Evolutionary conservation across 2,329 filamentous ascomycete genomes (phyloP).

Genomic region (Colletotrichum horii): DNA sequence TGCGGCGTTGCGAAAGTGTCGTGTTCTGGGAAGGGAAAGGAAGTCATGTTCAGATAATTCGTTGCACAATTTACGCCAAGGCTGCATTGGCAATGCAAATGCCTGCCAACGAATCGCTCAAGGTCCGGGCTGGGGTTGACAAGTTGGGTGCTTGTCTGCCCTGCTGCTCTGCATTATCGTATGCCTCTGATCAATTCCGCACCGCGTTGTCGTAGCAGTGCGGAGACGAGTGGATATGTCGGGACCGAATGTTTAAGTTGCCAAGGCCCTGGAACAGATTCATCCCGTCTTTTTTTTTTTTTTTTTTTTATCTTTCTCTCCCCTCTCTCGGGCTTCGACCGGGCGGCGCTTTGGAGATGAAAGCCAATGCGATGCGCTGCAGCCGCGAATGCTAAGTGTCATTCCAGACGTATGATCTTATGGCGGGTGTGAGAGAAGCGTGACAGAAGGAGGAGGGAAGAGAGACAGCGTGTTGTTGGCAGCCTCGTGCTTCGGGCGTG

Average conservation of each 20-base stretch:
- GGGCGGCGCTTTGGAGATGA: constrained; percentile 3
- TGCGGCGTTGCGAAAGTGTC: background rate
- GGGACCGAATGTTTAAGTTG: constrained; percentile 12
- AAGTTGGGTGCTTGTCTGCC: background rate
- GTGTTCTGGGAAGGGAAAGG: background rate
- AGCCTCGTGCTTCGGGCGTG: background rate
- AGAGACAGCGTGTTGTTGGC: background rate
- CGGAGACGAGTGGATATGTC: constrained; percentile 13
- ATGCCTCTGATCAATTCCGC: background rate
- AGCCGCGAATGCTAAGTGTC: background rate
- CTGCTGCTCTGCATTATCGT: background rate
- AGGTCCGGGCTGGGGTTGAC: background rate
- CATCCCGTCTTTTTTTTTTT: constrained; percentile 8
- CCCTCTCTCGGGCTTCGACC: background rate
- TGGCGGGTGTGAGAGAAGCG: background rate
- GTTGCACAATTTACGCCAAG: constrained; percentile 3
- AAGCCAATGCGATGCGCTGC: background rate
- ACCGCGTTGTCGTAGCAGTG: background rate
- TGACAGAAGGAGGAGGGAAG: background rate
- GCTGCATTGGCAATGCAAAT: background rate
- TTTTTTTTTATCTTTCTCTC: background rate
- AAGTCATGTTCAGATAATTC: background rate
- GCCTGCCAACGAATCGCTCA: background rate
- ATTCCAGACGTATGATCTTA: background rate
- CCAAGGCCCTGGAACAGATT: constrained; percentile 13